Conservation (phyloP, 2,329 filamentous ascomycete genomes). For the Talaromyces sp. region DNA sequence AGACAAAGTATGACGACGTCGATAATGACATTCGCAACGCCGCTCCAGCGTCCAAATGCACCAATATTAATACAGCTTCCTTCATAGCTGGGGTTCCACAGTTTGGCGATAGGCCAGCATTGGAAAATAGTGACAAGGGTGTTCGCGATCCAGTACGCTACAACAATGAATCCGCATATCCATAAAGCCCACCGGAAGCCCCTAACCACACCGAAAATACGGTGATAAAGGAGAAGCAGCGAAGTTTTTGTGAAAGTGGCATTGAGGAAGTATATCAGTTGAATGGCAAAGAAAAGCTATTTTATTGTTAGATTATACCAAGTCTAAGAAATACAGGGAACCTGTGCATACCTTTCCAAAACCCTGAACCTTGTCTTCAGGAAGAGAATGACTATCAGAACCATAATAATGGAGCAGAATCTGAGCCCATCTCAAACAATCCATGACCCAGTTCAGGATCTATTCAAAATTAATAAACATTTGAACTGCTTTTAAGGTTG, state of each 20-base stretch:
- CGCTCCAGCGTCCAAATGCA: slow-evolving; percentile 30
- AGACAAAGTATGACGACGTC: slow-evolving; percentile 30
- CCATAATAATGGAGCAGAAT: slow-evolving; percentile 22
- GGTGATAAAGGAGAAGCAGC: slow-evolving; percentile 30
- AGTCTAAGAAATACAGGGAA: neutral
- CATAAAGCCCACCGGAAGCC: slow-evolving; percentile 26
- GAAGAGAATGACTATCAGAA: slow-evolving; percentile 16
- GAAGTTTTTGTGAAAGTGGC: slow-evolving; percentile 30
- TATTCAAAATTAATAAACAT: slow-evolving; percentile 2
- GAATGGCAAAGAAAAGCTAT: slow-evolving; percentile 28
- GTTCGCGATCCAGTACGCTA: slow-evolving; percentile 26
- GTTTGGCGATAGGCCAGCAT: slow-evolving; percentile 26
- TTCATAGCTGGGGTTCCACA: slow-evolving; percentile 21
- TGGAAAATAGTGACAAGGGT: slow-evolving; percentile 21
- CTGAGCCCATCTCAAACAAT: slow-evolving; percentile 21
- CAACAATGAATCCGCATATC: slow-evolving; percentile 17
- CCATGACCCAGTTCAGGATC: slow-evolving; percentile 29
- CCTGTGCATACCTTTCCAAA: slow-evolving; percentile 26
- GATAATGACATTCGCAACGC: slow-evolving; percentile 28
- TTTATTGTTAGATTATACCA: too few species aligned
- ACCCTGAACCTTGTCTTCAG: slow-evolving; percentile 10
- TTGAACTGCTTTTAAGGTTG: too few species aligned
- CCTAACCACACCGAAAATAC: slow-evolving; percentile 31
- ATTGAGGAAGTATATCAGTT: slow-evolving; percentile 29
- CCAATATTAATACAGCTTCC: slow-evolving; percentile 27